A percentile compares a stretch with the other conserved stretches of the same genome.
phyloP scores from a whole-genome alignment of 1,284 basidiomycete species.

The Ganoderma boninense region DNA sequence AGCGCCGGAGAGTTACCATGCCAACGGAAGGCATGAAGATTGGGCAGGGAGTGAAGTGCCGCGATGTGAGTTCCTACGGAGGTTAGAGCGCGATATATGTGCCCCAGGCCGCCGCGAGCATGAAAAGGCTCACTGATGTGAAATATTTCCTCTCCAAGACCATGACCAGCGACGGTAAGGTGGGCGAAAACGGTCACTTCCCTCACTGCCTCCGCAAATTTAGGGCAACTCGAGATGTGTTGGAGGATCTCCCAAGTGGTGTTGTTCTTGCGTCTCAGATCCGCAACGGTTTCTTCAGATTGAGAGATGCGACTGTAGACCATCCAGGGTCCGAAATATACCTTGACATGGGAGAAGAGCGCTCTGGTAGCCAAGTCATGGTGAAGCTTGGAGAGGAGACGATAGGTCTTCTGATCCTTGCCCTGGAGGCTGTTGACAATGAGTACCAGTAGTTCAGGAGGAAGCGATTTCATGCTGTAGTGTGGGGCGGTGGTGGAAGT shows the following conservation, averaged over 20 bases:
- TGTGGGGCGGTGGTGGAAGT: too few relatives aligned
- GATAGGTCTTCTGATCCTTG: constrained; percentile 7
- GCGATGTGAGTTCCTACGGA: neutral
- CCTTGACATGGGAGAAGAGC: constrained; percentile 5
- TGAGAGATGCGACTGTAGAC: neutral
- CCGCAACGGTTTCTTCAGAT: neutral
- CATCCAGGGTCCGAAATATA: constrained; percentile 5
- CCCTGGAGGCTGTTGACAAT: neutral
- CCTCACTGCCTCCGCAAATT: neutral
- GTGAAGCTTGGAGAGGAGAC: constrained; percentile 2
- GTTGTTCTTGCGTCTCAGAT: neutral
- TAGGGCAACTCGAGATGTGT: neutral
- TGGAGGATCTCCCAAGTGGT: neutral
- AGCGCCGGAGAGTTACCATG: neutral
- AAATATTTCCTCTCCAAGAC: neutral
- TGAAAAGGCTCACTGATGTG: neutral
- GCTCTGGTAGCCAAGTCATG: neutral
- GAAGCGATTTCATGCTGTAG: neutral
- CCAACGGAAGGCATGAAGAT: neutral
- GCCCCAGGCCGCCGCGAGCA: neutral
- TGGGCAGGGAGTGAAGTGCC: neutral
- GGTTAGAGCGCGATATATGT: neutral
- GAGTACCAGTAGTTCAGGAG: constrained; percentile 1
- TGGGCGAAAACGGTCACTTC: neutral
- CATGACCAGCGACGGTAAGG: neutral